Evolutionary conservation across 2,329 filamentous ascomycete genomes (phyloP).

Genomic region (Ophiostoma novo-ulmi): DNA sequence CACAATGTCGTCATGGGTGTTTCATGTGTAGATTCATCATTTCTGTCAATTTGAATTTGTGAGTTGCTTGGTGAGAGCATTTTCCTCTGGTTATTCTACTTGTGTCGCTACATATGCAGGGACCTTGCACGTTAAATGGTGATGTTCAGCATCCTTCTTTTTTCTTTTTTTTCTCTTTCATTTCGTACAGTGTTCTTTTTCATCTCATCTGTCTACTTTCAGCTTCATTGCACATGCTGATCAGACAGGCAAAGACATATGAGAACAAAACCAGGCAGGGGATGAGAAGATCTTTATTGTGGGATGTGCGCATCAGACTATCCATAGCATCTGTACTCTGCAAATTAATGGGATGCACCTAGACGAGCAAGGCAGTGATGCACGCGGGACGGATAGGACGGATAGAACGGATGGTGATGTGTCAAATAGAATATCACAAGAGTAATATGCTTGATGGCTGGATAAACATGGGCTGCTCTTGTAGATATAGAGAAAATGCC

Average conservation of each 20-base stretch:
- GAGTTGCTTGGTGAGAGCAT: too few species aligned
- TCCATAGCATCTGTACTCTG: background rate
- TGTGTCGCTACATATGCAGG: background rate
- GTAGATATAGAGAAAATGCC: too few species aligned
- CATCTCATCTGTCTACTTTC: background rate
- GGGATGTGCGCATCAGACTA: background rate
- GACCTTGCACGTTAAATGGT: slow-evolving; percentile 3
- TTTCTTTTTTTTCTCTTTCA: background rate
- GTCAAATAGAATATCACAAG: background rate
- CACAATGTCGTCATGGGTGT: slow-evolving; percentile 12
- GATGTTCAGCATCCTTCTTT: background rate
- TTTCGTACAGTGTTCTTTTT: background rate
- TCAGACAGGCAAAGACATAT: background rate
- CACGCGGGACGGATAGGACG: background rate
- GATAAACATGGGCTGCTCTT: too few species aligned
- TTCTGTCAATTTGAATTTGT: too few species aligned
- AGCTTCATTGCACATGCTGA: background rate
- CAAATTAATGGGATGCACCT: background rate
- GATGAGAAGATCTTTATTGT: background rate
- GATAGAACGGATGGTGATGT: background rate
- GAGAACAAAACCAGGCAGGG: background rate
- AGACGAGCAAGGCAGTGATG: background rate
- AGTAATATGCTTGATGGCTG: background rate
- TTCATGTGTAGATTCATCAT: background rate
- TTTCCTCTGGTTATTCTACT: background rate